Base-by-base conservation (phyloP, 768 basidiomycete species). In the Termitomyces sp. region DNA sequence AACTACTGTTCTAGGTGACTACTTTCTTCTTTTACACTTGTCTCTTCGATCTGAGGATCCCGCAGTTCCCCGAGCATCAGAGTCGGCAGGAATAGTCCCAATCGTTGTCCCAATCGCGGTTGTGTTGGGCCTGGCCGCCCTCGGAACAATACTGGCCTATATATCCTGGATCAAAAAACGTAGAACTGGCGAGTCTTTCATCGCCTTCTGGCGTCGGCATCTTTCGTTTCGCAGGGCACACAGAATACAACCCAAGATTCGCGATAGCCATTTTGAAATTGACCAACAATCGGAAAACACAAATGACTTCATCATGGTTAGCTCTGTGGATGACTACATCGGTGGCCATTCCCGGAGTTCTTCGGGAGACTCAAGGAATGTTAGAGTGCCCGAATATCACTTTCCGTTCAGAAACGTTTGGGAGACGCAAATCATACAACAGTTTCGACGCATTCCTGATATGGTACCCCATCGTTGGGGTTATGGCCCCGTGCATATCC, bases 391-490 rank as follows among this genome's bases (percentile, higher is more conserved):
- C 6, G 60, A 56, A 56, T 59, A 57, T 38, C 44, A 50, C 9
- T 24, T 55, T 22, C 59, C 64, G 24, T 56, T 61, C 42, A 63
- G 22, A 44, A 35, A 53, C 12, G 24, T 52, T 18, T 63, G 62
- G 64, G 63, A 50, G 32, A 64, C 63, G n/a, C 62, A 57, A 33
- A 44, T 68, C 16, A 44, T 61, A 6, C 67, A 61, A 38, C 58
- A 66, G 11, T 24, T 68, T 32, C 61, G 63, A 33, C 61, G 59
- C 36, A 16, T 68, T 15, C 66, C 62, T 33, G 61, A 54, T 35
- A 61, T 61, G 7, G 22, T 69, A 4, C 62, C 59, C 6, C 15
- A 59, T 11, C 69, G 64, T 28, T 70, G 60, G 62, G 65, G 61
- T 28, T 56, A 59, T 24, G 55, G 58, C 18, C 24, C 67, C 15